These are phyloP conservation scores for Paracoccidioides lutzii DNA, from an alignment of 2,329 filamentous ascomycete genomes.

Conservation along the genomic window DNA sequence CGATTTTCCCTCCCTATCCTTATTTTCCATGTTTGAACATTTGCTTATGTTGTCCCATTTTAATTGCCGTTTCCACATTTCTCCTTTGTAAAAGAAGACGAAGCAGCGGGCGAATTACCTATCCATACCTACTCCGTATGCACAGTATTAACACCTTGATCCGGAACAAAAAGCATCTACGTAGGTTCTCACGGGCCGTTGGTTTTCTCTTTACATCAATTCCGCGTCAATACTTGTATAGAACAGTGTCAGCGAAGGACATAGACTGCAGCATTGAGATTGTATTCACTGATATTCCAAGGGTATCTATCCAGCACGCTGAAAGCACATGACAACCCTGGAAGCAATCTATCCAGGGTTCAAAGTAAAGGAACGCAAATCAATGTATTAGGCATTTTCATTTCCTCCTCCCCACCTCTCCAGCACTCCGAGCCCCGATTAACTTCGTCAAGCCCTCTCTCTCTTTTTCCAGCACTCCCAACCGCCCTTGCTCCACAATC, in stretches of 20 bases:
- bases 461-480: conserved; percentile 53
- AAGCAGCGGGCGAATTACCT: background rate
- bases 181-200: background rate
- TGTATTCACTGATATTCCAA: background rate
- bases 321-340: background rate
- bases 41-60: background rate
- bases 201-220: background rate
- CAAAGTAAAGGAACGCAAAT: background rate
- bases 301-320: conserved; percentile 1
- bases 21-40: background rate
- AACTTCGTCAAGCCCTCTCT: conserved; percentile 54
- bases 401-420: conserved; percentile 18
- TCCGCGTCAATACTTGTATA: background rate
- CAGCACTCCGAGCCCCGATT: conserved; percentile 32
- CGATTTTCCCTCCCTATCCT: background rate
- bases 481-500: conserved; percentile 49
- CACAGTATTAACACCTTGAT: background rate
- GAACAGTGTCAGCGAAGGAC: too few relatives aligned
- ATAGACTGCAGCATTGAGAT: too few relatives aligned
- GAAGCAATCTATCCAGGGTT: background rate
- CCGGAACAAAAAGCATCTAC: background rate
- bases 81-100: background rate
- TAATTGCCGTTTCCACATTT: background rate
- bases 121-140: background rate
- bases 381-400: conserved; percentile 8